Base-by-base conservation (phyloP, 2,329 filamentous ascomycete genomes). In the Ophiosphaerella korrae region DNA sequence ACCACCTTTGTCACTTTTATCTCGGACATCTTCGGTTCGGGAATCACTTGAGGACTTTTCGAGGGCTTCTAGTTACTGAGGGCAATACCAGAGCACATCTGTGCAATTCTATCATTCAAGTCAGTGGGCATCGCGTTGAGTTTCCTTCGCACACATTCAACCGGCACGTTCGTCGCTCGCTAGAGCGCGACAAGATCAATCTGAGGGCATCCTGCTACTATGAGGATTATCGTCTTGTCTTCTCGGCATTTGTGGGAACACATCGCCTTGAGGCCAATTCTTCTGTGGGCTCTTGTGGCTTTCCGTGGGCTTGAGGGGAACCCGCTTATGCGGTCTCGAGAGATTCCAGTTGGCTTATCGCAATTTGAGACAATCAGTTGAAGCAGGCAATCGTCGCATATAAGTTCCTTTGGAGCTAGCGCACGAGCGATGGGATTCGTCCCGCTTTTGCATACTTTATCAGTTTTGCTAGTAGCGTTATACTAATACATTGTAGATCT, bases 221-320 rank as follows among this genome's bases (percentile, higher is more conserved):
- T 64, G 72, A 73, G 71, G 72, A 67, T 70, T 70, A 70, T 64
- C 60, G 61, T 72, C 59, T 74, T 72, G 72, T 70, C 64, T 74
- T 75, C 75, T 76, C 71, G 77, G 78, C 77, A 55, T 70, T 77
- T 81, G 78, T 80, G 78, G 78, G 78, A 79, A 80, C 78, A 78
- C 78, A 57, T 52, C 60, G 77, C 78, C 78, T 76, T 72, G 75
- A 74, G 68, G 59, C 58, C 60, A 64, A 63, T 72, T 71, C 68
- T 67, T 72, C 71, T 75, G 76, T 77, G 76, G 75, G 76, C 76
- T 71, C 68, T 73, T 72, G 71, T 73, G 72, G 75, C 72, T 74
- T 73, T 71, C 66, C 66, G 73, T 74, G 75, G 73, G 73, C 73
- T 75, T 73, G 73, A 74, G 70, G 72, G 70, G 63, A 68, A 42